Evolutionary conservation across 2,329 filamentous ascomycete species (phyloP).

Genomic region (Penicillium occitanis): DNA sequence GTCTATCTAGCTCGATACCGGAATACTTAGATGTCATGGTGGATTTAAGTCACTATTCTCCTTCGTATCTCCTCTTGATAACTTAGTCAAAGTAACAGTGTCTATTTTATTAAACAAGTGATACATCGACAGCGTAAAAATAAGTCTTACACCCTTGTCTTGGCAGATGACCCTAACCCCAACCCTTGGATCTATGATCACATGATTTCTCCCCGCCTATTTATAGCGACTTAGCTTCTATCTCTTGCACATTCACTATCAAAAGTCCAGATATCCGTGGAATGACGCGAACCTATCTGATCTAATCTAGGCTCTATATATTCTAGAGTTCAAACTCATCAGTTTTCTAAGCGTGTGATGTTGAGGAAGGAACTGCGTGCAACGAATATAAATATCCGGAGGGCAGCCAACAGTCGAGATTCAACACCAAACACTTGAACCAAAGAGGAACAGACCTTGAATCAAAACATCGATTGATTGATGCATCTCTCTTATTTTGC

Average conservation of each 20-base stretch:
- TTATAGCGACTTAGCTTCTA: background rate
- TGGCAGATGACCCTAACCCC: background rate
- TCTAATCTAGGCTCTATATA: background rate
- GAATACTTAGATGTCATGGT: background rate
- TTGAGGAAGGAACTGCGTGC: too few species aligned
- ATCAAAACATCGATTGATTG: background rate
- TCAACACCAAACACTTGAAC: background rate
- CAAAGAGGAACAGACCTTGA: background rate
- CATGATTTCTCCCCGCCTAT: conserved; percentile 7
- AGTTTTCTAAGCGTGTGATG: background rate
- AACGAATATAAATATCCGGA: background rate
- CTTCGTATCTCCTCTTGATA: background rate
- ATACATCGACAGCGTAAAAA: background rate
- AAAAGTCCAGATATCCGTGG: background rate
- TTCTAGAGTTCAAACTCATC: too few species aligned
- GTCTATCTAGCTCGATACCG: conserved; percentile 2
- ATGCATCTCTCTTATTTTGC: background rate
- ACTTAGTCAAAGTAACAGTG: background rate
- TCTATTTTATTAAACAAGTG: background rate
- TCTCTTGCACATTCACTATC: too few species aligned
- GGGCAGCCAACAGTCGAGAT: background rate
- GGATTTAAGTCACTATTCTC: background rate
- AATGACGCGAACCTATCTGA: background rate
- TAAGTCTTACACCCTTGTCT: too few species aligned
- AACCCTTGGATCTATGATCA: conserved; percentile 4